These are phyloP conservation scores for Macrophomina pseudophaseolina DNA, from an alignment of 2,329 filamentous ascomycete genomes.

Conservation along the genomic window DNA sequence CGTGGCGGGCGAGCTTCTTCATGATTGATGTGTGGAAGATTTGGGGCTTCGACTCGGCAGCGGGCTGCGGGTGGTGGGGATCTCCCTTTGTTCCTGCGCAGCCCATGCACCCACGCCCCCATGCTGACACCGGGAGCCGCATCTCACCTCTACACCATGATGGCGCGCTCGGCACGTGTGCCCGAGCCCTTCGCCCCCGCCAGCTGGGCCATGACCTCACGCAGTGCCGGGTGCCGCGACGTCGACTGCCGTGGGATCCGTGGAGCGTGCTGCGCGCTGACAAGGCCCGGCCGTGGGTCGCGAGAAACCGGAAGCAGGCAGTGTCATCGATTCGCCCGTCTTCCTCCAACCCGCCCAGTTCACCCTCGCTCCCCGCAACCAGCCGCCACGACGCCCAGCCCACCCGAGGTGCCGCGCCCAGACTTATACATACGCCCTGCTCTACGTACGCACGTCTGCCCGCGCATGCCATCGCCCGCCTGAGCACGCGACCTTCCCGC, in stretches of 20 bases:
- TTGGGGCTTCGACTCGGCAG: not conserved
- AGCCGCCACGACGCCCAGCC: not conserved
- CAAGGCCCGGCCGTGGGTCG: constrained; percentile 1
- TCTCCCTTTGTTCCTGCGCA: constrained; percentile 2
- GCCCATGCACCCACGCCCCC: too few species aligned
- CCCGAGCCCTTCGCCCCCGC: not conserved
- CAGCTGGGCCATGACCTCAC: not conserved
- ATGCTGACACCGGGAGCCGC: not conserved
- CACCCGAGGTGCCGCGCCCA: constrained; percentile 13
- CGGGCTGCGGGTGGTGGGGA: not conserved
- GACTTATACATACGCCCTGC: not conserved
- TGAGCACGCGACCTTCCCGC: not conserved
- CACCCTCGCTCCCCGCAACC: constrained; percentile 16
- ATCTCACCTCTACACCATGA: constrained; percentile 3
- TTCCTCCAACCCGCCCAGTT: not conserved
- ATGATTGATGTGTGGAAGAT: not conserved
- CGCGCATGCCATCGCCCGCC: not conserved
- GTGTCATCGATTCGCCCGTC: constrained; percentile 2
- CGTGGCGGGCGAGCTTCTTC: too few species aligned
- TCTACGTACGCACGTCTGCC: not conserved
- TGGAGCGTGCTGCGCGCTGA: not conserved
- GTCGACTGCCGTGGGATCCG: not conserved
- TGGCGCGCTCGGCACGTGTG: constrained; percentile 16
- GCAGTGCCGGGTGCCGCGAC: not conserved
- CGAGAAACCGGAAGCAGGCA: constrained; percentile 18